These are phyloP conservation scores for Tricholoma saponaceum DNA, from an alignment of 768 basidiomycete genomes.

Conservation along the genomic window DNA sequence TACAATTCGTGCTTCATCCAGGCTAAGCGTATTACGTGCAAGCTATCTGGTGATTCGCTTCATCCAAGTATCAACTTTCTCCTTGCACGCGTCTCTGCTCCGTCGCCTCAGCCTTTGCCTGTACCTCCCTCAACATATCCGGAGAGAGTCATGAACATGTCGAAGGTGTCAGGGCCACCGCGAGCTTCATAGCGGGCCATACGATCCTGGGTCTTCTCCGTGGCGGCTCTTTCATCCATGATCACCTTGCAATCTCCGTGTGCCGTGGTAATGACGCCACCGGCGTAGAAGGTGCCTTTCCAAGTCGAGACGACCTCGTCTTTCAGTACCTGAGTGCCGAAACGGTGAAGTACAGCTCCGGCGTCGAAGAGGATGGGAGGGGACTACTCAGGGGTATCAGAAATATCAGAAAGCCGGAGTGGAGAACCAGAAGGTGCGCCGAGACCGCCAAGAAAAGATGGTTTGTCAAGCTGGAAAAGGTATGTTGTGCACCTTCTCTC, in stretches of 20 bases:
- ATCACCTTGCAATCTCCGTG: neutral
- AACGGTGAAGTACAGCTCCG: conserved; percentile 11
- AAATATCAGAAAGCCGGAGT: too few relatives aligned
- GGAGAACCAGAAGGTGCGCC: neutral
- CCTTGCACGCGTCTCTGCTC: too few relatives aligned
- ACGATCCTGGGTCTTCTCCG: neutral
- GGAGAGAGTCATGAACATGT: conserved; percentile 8
- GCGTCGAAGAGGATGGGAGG: conserved; percentile 17
- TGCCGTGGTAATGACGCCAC: neutral
- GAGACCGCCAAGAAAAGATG: neutral
- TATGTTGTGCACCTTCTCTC: conserved; percentile 13
- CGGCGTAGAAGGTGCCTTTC: conserved; percentile 1
- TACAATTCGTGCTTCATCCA: neutral
- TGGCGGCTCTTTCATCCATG: conserved; percentile 1
- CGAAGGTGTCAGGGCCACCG: too few relatives aligned
- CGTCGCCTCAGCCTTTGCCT: conserved; percentile 8
- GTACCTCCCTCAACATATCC: conserved; percentile 8
- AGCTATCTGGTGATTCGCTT: neutral
- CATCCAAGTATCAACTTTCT: conserved; percentile 14
- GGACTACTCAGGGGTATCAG: conserved; percentile 9
- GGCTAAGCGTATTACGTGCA: neutral
- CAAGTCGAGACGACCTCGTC: conserved; percentile 1
- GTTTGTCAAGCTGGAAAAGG: conserved; percentile 5
- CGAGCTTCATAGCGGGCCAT: neutral
- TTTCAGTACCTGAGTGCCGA: conserved; percentile 5